Evolutionary conservation across 495 filamentous ascomycete species (phyloP), one percentile per base, ranked within the genome.

Genomic region (Aspergillus baeticus): DNA sequence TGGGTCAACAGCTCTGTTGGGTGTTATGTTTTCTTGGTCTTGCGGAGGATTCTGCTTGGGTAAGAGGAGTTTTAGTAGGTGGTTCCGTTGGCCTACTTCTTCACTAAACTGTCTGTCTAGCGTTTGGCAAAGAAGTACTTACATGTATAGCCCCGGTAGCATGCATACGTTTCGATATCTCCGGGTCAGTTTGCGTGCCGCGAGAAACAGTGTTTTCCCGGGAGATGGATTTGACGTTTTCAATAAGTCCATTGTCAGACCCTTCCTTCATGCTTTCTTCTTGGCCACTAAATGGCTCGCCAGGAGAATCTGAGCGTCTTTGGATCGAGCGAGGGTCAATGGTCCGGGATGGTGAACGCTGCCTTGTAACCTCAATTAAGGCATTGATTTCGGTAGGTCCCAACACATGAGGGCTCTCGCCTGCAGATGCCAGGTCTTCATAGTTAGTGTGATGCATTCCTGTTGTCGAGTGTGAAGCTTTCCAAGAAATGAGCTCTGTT

Each of bases 1-100:
- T 4, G 17, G 8, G 3, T 18, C 2, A 4, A 17, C 33, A 18
- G 10, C 18, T 7, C 26, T 8, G 26, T 8, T 17, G 6, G 34
- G 34, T 10, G 33, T 20, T 20, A 50, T 50, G 17, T 50, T 50
- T 21, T 50, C 47, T 50, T 50, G 34, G 11, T 13, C 36, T 38
- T 14, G 10, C 6, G 7, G 18, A 14, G 22, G 38, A 6, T 44
- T 55, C 3, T 29, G 18, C 42, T 38, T 6, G 6, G 15, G 13
- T 36, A 10, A 29, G 21, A 37, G 29, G 15, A 13, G 35, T 17
- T n/a, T n/a, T 17, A 41, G 10, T 17, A 18, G n/a, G 38, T 34
- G 17, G 1, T 22, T 13, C 21, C 14, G 26, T 34, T 11, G 5
- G 17, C 22, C 15, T 35, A 15, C 15, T 7, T 14, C n/a, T 17